Conservation (phyloP, 2,329 filamentous ascomycete genomes). For the Exophiala phaeomuriformis region DNA sequence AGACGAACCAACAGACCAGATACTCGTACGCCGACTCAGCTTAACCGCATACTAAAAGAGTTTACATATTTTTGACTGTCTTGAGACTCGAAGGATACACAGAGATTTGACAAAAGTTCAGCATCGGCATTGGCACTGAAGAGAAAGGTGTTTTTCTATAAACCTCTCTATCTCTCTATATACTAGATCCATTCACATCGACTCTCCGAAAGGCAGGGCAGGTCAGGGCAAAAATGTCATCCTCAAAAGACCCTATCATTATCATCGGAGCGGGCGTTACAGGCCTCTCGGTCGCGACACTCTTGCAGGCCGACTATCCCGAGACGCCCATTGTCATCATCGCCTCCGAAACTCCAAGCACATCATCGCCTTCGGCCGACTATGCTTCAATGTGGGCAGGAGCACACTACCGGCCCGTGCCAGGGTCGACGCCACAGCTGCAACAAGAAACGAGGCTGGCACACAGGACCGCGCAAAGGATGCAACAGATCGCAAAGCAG, state of each 20-base stretch:
- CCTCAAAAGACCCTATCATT: conserved; percentile 13
- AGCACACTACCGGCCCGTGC: conserved; percentile 43
- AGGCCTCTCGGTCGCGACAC: conserved; percentile 22
- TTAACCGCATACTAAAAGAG: no score
- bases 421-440: conserved; percentile 33
- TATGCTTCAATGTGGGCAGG: conserved; percentile 44
- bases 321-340: conserved; percentile 37
- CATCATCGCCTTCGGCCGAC: conserved; percentile 33
- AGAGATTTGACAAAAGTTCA: no score
- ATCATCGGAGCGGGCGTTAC: conserved; percentile 26
- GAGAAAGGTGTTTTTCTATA: no score
- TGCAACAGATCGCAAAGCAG: conserved; percentile 33
- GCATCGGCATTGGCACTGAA: no score
- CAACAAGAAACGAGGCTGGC: conserved; percentile 34
- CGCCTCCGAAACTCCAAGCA: conserved; percentile 36
- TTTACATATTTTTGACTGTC: no score
- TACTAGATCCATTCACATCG: not conserved
- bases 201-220: not conserved
- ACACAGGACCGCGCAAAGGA: conserved; percentile 34
- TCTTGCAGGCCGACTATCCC: conserved; percentile 27
- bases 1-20: no score
- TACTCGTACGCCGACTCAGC: no score
- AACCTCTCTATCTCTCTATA: no score
- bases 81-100: no score
- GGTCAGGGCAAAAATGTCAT: conserved; percentile 2